Conservation (phyloP, 129 eudicot genomes). For the Ambrosia trifida region DNA sequence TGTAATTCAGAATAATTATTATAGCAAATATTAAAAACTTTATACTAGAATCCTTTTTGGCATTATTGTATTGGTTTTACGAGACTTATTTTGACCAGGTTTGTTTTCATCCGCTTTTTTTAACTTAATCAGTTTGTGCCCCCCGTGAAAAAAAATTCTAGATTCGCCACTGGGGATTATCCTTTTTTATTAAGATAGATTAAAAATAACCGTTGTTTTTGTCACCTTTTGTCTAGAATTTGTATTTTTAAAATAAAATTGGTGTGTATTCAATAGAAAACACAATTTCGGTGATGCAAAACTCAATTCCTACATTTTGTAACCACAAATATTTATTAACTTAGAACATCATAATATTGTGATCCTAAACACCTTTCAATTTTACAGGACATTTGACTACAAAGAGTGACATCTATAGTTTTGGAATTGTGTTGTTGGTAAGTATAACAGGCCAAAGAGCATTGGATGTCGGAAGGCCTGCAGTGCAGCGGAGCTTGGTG, state of each 20-base stretch:
- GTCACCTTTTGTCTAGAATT: no score
- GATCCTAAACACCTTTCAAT: neutral
- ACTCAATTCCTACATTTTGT: neutral
- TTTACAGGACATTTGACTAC: constrained; percentile 17
- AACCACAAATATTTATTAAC: neutral
- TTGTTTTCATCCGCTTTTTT: no score
- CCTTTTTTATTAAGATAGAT: no score
- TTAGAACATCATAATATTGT: neutral
- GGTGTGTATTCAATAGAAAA: neutral
- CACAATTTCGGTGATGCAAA: neutral
- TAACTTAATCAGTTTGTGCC: no score
- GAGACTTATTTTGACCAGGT: no score
- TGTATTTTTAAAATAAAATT: neutral
- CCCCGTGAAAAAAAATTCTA: no score
- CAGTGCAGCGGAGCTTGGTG: neutral
- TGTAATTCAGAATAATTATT: no score
- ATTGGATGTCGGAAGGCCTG: neutral
- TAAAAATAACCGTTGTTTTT: no score
- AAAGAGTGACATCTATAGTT: constrained; percentile 34
- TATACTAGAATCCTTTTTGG: no score
- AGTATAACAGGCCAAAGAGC: constrained; percentile 17
- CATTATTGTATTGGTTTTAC: no score
- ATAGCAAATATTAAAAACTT: no score
- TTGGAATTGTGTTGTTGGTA: constrained; percentile 33
- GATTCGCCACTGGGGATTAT: no score